Evolutionary conservation across 2,329 filamentous ascomycete species (phyloP), one percentile per base, ranked within the genome.

Genomic region (Fusarium clavum): DNA sequence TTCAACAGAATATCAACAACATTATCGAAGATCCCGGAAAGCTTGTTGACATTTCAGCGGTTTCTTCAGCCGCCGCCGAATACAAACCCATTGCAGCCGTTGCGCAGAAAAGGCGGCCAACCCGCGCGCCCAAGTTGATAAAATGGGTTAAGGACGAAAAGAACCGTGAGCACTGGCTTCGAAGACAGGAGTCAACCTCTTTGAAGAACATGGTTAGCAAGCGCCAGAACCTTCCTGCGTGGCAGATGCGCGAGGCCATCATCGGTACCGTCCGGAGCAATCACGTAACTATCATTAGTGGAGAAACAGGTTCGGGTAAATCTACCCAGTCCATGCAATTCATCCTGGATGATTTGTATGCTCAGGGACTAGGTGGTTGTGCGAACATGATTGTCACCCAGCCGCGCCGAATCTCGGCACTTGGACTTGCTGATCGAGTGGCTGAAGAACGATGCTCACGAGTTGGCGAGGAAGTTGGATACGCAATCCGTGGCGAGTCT

Each of bases 261-360:
- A 88, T 98, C 12, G 79, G 87, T 22, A 92, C 92, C 0, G 92
- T 99, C 51, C 86, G 86, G 44, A 83, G 86, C 7, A 90, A 95
- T 75, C 91, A 98, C 79, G 94, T 99, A 53, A 97, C 94, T 1
- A 98, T 99, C 75, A 96, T 99, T 73, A 97, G 94, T 45, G 96
- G 96, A 72, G 96, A 98, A 81, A 99, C 96, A 6, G 96, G 96
- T 56, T 97, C 94, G 20, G 96, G 96, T 77, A 99, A 99, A 81
- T 97, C 93, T 51, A 98, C 96, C 1, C 96, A 99, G 79, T 96
- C 94, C 4, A 94, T 98, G 34, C 96, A 99, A 79, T 99, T 98
- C 79, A 87, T 99, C 45, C 85, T 99, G 3, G 96, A 99, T 75
- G 93, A 98, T 73, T 83, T 98, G 69, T 97, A 98, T 73, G 85